Evolutionary conservation across 208 protist species (phyloP).

Genomic region (Kentomonas sorsogonicus): DNA sequence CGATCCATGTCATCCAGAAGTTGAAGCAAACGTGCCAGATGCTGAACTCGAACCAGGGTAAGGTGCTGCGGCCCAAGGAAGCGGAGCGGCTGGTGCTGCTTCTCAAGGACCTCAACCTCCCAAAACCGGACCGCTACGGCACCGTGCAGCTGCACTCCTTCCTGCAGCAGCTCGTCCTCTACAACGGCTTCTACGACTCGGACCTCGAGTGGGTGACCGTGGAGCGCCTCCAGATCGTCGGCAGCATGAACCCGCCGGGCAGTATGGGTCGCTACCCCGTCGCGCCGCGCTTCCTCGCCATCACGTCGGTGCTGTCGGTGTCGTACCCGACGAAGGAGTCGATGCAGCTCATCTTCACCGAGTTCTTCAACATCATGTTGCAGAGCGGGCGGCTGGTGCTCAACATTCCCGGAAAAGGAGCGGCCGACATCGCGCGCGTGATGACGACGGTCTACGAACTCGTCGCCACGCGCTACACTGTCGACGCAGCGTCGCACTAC

Average conservation of each 20-base stretch:
- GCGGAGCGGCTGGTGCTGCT: conserved; percentile 93
- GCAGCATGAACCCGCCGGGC: conserved; percentile 94
- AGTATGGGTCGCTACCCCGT: conserved; percentile 94
- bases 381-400: conserved; percentile 61
- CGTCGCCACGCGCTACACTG: conserved; percentile 85
- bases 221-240: conserved; percentile 94
- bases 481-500: conserved; percentile 96
- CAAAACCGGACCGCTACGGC: conserved; percentile 96
- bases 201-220: conserved; percentile 95
- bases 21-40: conserved; percentile 92
- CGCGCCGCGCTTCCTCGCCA: conserved; percentile 93
- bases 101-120: conserved; percentile 97
- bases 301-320: conserved; percentile 90
- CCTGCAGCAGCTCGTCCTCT: conserved; percentile 96
- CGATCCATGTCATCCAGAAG: conserved; percentile 95
- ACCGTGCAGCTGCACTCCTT: conserved; percentile 96
- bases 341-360: conserved; percentile 92
- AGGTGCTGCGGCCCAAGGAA: conserved; percentile 94
- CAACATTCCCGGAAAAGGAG: conserved; percentile 61
- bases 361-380: conserved; percentile 92
- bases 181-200: conserved; percentile 94
- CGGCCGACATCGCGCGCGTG: conserved; percentile 83
- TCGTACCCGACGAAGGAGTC: conserved; percentile 92
- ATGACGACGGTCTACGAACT: conserved; percentile 94
- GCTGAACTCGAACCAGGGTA: conserved; percentile 90